Percentiles rank a stretch among this genome's conserved stretches.
These are phyloP conservation scores for Boletellus dicymbophilus DNA, from an alignment of 1,284 basidiomycete species.

Conservation along the genomic window DNA sequence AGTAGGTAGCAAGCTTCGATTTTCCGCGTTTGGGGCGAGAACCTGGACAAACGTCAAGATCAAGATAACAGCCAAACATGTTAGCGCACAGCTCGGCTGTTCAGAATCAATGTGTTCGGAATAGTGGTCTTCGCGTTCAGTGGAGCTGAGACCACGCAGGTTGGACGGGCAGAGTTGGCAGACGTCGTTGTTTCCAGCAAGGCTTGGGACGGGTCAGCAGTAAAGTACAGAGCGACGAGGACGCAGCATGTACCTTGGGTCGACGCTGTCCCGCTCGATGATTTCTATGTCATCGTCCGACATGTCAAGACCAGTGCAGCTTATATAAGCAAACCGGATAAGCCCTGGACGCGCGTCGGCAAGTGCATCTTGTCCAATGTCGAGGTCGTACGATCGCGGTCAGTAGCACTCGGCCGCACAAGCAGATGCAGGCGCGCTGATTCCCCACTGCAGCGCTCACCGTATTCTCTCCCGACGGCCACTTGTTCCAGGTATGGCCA, in stretches of 20 bases:
- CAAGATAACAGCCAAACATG: not conserved
- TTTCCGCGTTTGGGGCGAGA: constrained; percentile 5
- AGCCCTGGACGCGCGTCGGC: constrained; percentile 59
- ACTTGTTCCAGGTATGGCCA: constrained; percentile 80
- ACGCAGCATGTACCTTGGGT: constrained; percentile 9
- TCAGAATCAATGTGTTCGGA: constrained; percentile 34
- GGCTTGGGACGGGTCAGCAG: constrained; percentile 9
- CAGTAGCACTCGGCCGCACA: not conserved
- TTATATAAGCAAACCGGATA: constrained; percentile 34
- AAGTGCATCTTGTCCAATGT: constrained; percentile 24
- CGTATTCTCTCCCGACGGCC: constrained; percentile 94
- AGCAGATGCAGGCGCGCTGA: constrained; percentile 16
- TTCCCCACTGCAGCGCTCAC: constrained; percentile 67
- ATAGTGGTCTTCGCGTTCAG: constrained; percentile 50
- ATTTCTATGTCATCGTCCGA: constrained; percentile 31
- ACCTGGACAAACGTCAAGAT: constrained; percentile 11
- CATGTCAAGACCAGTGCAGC: constrained; percentile 1
- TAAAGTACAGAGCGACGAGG: not conserved
- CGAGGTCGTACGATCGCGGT: constrained; percentile 40
- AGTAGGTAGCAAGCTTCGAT: not conserved
- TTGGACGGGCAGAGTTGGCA: constrained; percentile 54
- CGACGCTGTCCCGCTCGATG: constrained; percentile 10
- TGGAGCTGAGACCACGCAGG: constrained; percentile 37
- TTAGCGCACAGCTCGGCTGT: not conserved
- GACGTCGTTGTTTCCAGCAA: constrained; percentile 17